Percentiles rank a stretch among this genome's conserved stretches.
These are phyloP conservation scores for Kwoniella shivajii DNA, from an alignment of 1,284 basidiomycete genomes.

Conservation along the genomic window DNA sequence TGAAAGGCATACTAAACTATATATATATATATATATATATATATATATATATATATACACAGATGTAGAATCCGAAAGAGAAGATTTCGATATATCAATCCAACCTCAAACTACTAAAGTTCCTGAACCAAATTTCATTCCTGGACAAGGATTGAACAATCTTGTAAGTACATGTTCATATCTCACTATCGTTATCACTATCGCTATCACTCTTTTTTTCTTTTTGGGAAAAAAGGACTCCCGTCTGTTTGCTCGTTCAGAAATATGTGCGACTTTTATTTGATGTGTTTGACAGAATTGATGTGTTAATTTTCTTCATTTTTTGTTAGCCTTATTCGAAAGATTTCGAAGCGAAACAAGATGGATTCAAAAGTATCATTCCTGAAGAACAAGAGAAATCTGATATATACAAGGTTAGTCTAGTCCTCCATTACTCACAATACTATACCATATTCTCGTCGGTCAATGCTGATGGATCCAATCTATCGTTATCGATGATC, in stretches of 20 bases:
- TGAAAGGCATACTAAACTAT: not conserved
- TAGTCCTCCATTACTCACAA: slow-evolving; percentile 39
- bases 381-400: slow-evolving; percentile 56
- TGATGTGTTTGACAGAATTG: no score
- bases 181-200: not conserved
- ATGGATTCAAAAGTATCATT: slow-evolving; percentile 64
- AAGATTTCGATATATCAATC: slow-evolving; percentile 30
- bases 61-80: slow-evolving; percentile 47
- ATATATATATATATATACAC: not conserved
- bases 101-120: slow-evolving; percentile 50
- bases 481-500: no score
- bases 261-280: no score
- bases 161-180: slow-evolving; percentile 24
- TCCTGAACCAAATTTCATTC: slow-evolving; percentile 61
- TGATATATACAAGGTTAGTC: slow-evolving; percentile 55
- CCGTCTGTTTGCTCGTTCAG: not conserved
- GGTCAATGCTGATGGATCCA: not conserved
- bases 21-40: not conserved
- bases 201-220: not conserved
- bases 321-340: slow-evolving; percentile 36
- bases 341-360: slow-evolving; percentile 56
- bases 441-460: not conserved
- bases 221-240: not conserved
- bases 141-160: slow-evolving; percentile 60
- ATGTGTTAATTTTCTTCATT: not conserved